Evolutionary conservation across 345 rosid species (phyloP), one percentile per base, ranked within the genome.

Genomic region (Citrus glauca): DNA sequence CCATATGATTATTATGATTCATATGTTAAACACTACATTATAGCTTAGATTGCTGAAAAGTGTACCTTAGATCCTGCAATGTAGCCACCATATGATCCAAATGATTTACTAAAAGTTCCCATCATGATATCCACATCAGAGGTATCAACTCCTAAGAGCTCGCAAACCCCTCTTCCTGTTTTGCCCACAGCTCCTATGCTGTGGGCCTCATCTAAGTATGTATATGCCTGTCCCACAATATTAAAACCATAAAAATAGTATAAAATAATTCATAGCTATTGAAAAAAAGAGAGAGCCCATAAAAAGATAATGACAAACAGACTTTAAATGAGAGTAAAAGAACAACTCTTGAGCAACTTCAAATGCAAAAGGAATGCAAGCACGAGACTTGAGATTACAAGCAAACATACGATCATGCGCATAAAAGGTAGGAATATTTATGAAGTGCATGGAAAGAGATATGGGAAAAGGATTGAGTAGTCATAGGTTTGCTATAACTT

Each of bases 61-160:
- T 83, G 69, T 71, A 96, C 99, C 98, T 94, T 90, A 59, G 97
- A 96, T 77, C 95, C 98, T 56, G 97, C 97, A 89, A 94, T 92
- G 79, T 94, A 96, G 69, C 99, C 99, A 76, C 99, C 99, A 80
- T 91, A 94, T 60, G 99, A 96, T 48, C 97, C 99, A 75, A 96
- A 96, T 20, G 99, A 94, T 82, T 96, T 96, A 1, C 97, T 88
- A 84, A 96, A 96, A 81, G 97, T 96, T 90, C 99, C 98, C 99
- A 96, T 96, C 99, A 96, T 96, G 72, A 96, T 57, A 85, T 96
- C 99, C 72, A 96, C 93, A 80, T 94, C 97, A 73, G 93, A 89
- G 53, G 98, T 83, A 78, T 94, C 93, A 53, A 96, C 99, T 65
- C 98, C 98, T 63, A 96, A 85, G 69, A 94, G 97, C 80, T 94